A percentile compares a stretch with the other conserved stretches of the same genome.
Evolutionary conservation across 805 yeast genomes (phyloP).

Genomic region (Barnettozyma vustinii): DNA sequence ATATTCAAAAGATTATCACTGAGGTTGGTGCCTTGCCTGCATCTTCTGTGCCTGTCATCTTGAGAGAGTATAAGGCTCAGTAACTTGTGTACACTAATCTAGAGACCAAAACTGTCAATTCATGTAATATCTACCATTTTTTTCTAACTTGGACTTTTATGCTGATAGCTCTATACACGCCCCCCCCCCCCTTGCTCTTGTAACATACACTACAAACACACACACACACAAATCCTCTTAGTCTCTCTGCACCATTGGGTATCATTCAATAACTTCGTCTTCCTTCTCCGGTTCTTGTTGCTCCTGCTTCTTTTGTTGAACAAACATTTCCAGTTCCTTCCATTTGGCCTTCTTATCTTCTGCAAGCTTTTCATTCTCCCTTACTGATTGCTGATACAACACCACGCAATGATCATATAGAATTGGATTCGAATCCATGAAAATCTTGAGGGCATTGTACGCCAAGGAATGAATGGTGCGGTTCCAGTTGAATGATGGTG

Average conservation of each 20-base stretch:
- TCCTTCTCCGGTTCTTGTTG: not conserved
- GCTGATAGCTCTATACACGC: not conserved
- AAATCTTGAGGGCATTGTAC: conserved; percentile 82
- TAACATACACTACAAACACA: not conserved
- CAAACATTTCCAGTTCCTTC: conserved; percentile 62
- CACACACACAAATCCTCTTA: too few relatives aligned
- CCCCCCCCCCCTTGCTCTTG: not conserved
- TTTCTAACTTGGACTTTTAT: not conserved
- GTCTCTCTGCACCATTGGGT: not conserved
- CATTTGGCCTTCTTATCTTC: conserved; percentile 62
- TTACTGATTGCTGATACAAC: conserved; percentile 72
- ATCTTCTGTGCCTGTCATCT: conserved; percentile 94
- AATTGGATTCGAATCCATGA: conserved; percentile 86
- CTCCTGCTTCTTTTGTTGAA: conserved; percentile 21
- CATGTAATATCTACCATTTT: not conserved
- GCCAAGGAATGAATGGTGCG: conserved; percentile 89
- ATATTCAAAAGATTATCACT: conserved; percentile 90
- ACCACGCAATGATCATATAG: conserved; percentile 91
- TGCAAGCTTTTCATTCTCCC: conserved; percentile 63
- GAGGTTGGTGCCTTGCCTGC: conserved; percentile 97
- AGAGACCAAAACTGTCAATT: not conserved
- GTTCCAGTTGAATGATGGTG: conserved; percentile 74
- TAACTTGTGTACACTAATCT: not conserved
- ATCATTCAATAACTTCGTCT: not conserved
- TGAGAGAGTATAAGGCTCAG: conserved; percentile 74